Evolutionary conservation across 805 yeast species (phyloP).

Genomic region (Wickerhamiella sorbophila): DNA sequence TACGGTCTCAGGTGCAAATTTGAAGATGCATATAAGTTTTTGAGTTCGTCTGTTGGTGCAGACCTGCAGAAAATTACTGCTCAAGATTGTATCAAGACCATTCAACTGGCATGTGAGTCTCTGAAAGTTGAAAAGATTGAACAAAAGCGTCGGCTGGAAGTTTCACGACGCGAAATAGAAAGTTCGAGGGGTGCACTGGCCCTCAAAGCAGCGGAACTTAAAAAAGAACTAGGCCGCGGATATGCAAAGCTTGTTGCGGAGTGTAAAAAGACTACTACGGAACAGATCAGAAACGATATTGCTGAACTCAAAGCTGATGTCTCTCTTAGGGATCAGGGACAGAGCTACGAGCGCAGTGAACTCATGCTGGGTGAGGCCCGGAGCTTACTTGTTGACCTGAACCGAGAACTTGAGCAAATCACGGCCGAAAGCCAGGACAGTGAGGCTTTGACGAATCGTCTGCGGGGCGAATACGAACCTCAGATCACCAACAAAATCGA

Average conservation of each 20-base stretch:
- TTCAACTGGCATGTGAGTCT: no score
- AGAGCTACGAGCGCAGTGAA: conserved; percentile 6
- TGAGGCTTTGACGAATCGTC: conserved; percentile 1
- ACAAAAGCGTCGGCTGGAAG: no score
- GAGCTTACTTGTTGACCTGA: conserved; percentile 5
- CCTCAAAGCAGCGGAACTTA: not conserved
- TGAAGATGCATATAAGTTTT: no score
- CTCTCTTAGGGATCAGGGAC: conserved; percentile 5
- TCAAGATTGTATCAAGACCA: no score
- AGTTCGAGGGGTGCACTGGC: not conserved
- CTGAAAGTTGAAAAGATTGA: no score
- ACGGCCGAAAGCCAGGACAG: not conserved
- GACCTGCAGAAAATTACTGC: no score
- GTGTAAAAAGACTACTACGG: not conserved
- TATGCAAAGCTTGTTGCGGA: conserved; percentile 1
- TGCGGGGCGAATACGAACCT: conserved; percentile 44
- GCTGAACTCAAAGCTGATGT: conserved; percentile 4
- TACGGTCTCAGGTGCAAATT: no score
- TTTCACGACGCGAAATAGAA: not conserved
- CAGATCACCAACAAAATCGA: conserved; percentile 38
- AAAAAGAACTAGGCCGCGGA: not conserved
- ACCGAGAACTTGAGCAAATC: not conserved
- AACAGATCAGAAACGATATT: conserved; percentile 1
- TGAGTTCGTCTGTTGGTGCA: no score
- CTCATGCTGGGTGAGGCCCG: conserved; percentile 4